Base-by-base conservation (phyloP, 495 filamentous ascomycete species). In the Beverwykella pulmonaria region DNA sequence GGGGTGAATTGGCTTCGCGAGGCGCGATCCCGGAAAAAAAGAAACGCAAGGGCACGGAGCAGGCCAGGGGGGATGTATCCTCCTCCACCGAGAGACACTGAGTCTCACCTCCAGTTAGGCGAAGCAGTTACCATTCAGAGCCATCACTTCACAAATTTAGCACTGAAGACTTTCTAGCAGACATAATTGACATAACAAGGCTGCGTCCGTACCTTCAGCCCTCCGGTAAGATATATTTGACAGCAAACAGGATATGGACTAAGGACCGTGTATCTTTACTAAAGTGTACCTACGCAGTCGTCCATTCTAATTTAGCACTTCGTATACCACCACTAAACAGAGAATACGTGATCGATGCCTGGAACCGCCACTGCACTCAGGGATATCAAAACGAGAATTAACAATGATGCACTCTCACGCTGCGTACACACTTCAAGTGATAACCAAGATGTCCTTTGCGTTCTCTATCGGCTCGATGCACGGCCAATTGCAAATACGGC, bases 401-500 rank as follows among this genome's bases (percentile, higher is more conserved):
- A 25, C 26, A 48, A 44, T 67, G 20, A 22, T 52, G 25, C 59
- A 53, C n/a, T 59, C 60, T 59, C 48, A 50, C 17, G 26, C 19
- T 55, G 20, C 41, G 44, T 32, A 59, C 19, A 46, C 34, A 32
- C 23, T 2, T 15, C 17, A 34, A 59, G 26, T n/a, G 15, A 53
- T 47, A 23, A 27, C 30, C 41, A 58, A 59, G 22, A 19, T 22
- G 22, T 29, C 25, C 26, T 19, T 39, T 0, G 8, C 9, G 34
- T 15, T 17, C 1, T 58, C 67, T 70, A 92, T 73, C 88, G 82
- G 63, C 83, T 87, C 22, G 85, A 89, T 46, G 87, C 80, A 58
- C 94, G 87, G 61, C 92, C 88, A 69, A 98, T 82, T n/a, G 91
- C 84, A 81, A 98, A 98, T 22, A 97, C 93, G 53, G 88, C 92